Base-by-base conservation (phyloP, 2,329 filamentous ascomycete genomes). In the Arthrobotrys entomopaga region DNA sequence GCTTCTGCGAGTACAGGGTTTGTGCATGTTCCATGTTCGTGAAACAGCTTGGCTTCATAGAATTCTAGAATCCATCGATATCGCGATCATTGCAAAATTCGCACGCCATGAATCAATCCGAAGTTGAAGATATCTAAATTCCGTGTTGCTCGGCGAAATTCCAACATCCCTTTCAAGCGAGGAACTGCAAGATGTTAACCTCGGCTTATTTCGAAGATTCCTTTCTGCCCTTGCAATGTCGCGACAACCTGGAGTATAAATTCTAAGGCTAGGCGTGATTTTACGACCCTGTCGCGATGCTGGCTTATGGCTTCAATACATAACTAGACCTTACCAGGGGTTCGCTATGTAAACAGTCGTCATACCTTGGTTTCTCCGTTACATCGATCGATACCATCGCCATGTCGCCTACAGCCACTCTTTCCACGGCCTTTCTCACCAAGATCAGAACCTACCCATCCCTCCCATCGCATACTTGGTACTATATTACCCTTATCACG, bases 391-490 rank as follows among this genome's bases (percentile, higher is more conserved):
- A 46, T 34, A 34, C 50, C 13, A 13, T n/a, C 38, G 15, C 29
- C 43, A 64, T 65, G 66, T 59, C 67, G n/a, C 69, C 65, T 7
- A 34, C 54, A 19, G n/a, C 52, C 7, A 38, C 42, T 11, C 29
- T 73, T 10, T 57, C 84, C 5, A 81, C 83, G 3, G 75, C 80
- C 1, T 78, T 86, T 11, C 79, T 86, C 8, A 78, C 80, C 3
- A 81, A 80, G 2, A 80, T 86, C 20, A 80, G 82, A 29, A 80
- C 78, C 38, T 80, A 82, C 34, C 82, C 83, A 2, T 76, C 82
- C 38, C 79, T 86, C 2, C 84, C 84, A 7, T 79, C 76, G 5
- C 79, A 85, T 24, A 81, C 81, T 2, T 86, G 85, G 84, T 86
- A 86, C 75, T 82, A 84, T 57, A 80, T 86, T 34, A 80, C 83